Evolutionary conservation across 116 monocot genomes (phyloP).

Genomic region (Zostera marina): DNA sequence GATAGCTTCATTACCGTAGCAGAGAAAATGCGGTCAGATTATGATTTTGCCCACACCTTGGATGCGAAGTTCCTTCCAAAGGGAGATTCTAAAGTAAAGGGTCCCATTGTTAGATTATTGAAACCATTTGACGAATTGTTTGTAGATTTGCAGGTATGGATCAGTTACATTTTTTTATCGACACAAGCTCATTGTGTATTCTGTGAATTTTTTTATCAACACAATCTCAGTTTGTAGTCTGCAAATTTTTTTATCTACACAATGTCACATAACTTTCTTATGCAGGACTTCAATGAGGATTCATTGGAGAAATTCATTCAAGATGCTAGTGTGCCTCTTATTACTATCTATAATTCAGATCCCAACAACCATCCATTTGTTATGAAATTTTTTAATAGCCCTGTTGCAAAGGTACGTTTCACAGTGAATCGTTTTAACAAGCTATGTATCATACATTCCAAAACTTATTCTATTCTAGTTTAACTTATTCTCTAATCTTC

Average conservation of each 20-base stretch:
- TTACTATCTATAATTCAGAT: conserved; percentile 48
- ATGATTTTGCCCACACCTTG: conserved; percentile 65
- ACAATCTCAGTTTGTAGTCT: too few relatives aligned
- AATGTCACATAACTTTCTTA: background rate
- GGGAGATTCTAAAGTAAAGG: conserved; percentile 40
- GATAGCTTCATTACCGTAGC: conserved; percentile 52
- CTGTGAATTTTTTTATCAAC: background rate
- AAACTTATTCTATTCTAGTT: background rate
- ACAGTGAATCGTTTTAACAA: too few relatives aligned
- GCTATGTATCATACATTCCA: background rate
- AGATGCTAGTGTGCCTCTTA: conserved; percentile 38
- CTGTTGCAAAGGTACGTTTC: conserved; percentile 59
- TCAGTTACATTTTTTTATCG: background rate
- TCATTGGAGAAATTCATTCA: conserved; percentile 62
- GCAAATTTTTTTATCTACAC: background rate
- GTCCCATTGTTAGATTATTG: conserved; percentile 58
- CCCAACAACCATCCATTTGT: conserved; percentile 52
- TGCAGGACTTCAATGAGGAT: conserved; percentile 72
- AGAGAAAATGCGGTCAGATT: conserved; percentile 68
- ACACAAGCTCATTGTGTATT: background rate
- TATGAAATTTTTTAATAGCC: conserved; percentile 42
- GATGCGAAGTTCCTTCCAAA: conserved; percentile 71
- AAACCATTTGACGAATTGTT: conserved; percentile 88
- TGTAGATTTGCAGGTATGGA: conserved; percentile 57
- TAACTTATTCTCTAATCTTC: background rate